phyloP scores from a whole-genome alignment of 352 stramenopile species.

The Globisporangium barbulae region DNA sequence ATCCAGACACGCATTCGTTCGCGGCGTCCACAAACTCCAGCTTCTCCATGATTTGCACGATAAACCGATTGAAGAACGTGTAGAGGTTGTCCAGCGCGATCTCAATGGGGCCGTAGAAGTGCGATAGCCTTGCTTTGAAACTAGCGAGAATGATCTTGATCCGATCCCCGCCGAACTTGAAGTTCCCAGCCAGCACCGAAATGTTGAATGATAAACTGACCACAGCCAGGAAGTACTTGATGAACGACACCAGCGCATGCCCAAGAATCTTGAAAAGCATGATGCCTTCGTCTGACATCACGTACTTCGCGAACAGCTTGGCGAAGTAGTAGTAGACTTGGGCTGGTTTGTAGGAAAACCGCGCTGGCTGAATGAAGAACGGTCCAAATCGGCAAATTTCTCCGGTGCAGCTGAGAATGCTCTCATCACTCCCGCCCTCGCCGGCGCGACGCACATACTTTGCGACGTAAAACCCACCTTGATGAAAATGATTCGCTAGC shows the following conservation, averaged over 20 bases:
- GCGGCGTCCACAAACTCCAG: slow-evolving; percentile 29
- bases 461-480: slow-evolving; percentile 41
- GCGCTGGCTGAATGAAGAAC: slow-evolving; percentile 34
- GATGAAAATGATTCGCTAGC: slow-evolving; percentile 24
- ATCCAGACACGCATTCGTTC: slow-evolving; percentile 36
- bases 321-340: slow-evolving; percentile 20
- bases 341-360: slow-evolving; percentile 20
- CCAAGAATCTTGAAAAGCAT: slow-evolving; percentile 25
- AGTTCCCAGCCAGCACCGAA: slow-evolving; percentile 35
- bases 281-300: slow-evolving; percentile 27
- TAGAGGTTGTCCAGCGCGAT: slow-evolving; percentile 25
- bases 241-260: slow-evolving; percentile 22
- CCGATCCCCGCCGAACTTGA: slow-evolving; percentile 18
- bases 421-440: not conserved
- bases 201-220: slow-evolving; percentile 69
- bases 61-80: slow-evolving; percentile 31
- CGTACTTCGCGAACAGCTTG: slow-evolving; percentile 18
- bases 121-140: slow-evolving; percentile 21
- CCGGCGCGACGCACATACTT: slow-evolving; percentile 41
- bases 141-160: slow-evolving; percentile 21
- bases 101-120: slow-evolving; percentile 28
- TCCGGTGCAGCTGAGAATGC: slow-evolving; percentile 20
- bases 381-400: slow-evolving; percentile 52
- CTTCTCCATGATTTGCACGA: slow-evolving; percentile 30
- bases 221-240: slow-evolving; percentile 52